These are phyloP conservation scores for Trichosanthes cucumerina DNA, from an alignment of 306 rosid species.

Conservation along the genomic window DNA sequence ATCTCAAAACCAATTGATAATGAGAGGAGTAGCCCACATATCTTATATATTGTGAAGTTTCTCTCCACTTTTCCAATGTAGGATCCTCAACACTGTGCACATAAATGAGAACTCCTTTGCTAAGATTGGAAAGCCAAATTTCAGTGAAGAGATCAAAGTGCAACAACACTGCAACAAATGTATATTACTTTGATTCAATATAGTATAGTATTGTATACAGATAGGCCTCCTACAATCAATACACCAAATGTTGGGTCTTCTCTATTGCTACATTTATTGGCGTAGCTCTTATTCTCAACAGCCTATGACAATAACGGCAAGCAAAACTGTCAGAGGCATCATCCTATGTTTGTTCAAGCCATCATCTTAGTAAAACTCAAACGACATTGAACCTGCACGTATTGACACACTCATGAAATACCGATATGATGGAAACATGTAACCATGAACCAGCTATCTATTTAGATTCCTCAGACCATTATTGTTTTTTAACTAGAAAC, in stretches of 20 bases:
- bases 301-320: not conserved
- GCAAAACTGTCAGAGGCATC: not conserved
- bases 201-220: not conserved
- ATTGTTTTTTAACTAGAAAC: no score
- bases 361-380: not conserved
- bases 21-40: no score
- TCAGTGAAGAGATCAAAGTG: not conserved
- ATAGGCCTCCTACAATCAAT: not conserved
- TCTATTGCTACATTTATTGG: not conserved
- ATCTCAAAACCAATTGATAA: no score
- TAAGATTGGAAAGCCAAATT: not conserved
- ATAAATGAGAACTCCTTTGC: not conserved
- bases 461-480: not conserved
- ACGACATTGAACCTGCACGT: not conserved
- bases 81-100: no score
- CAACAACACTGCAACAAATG: not conserved
- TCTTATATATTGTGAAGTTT: no score
- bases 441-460: not conserved
- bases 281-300: not conserved
- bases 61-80: no score
- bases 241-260: not conserved
- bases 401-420: not conserved
- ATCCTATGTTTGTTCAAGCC: not conserved
- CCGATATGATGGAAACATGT: not conserved
- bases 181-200: not conserved